Evolutionary conservation across 2,329 filamentous ascomycete genomes (phyloP).

Genomic region (Lasiodiplodia theobromae): DNA sequence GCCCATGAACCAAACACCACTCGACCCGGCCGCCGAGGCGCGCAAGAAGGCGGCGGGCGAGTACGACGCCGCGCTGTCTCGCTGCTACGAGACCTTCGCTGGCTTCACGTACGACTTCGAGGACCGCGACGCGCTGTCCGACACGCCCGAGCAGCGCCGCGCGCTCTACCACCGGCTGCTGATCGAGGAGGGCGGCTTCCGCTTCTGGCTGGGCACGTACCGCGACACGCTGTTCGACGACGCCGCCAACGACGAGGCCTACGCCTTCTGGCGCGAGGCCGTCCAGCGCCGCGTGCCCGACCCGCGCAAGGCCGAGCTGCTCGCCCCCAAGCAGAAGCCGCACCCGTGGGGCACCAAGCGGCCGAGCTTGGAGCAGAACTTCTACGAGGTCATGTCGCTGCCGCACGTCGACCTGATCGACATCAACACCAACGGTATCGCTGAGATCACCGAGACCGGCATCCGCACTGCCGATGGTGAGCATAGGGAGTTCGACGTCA

Average conservation of each 20-base stretch:
- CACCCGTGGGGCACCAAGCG: conserved; percentile 57
- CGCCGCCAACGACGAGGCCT: conserved; percentile 35
- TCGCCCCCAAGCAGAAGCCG: conserved; percentile 57
- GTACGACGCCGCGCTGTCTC: conserved; percentile 34
- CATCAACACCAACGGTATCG: conserved; percentile 48
- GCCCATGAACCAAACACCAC: conserved; percentile 37
- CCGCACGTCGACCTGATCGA: conserved; percentile 59
- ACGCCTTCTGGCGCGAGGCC: conserved; percentile 38
- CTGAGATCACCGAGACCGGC: conserved; percentile 56
- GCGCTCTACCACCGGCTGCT: conserved; percentile 30
- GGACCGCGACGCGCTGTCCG: conserved; percentile 32
- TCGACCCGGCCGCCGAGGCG: conserved; percentile 36
- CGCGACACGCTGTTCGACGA: conserved; percentile 35
- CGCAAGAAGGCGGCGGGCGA: conserved; percentile 9
- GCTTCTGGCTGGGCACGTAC: conserved; percentile 41
- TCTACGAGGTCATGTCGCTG: conserved; percentile 49
- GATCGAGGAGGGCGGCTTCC: conserved; percentile 50
- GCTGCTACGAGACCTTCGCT: conserved; percentile 37
- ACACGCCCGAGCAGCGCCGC: conserved; percentile 35
- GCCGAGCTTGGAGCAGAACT: conserved; percentile 44
- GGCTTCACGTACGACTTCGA: conserved; percentile 35
- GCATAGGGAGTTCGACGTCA: conserved; percentile 60
- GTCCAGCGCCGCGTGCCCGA: conserved; percentile 45
- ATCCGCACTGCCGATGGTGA: conserved; percentile 57
- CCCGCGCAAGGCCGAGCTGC: conserved; percentile 56